Evolutionary conservation across 2,329 filamentous ascomycete genomes (phyloP).

Genomic region (Colletotrichum sp.): DNA sequence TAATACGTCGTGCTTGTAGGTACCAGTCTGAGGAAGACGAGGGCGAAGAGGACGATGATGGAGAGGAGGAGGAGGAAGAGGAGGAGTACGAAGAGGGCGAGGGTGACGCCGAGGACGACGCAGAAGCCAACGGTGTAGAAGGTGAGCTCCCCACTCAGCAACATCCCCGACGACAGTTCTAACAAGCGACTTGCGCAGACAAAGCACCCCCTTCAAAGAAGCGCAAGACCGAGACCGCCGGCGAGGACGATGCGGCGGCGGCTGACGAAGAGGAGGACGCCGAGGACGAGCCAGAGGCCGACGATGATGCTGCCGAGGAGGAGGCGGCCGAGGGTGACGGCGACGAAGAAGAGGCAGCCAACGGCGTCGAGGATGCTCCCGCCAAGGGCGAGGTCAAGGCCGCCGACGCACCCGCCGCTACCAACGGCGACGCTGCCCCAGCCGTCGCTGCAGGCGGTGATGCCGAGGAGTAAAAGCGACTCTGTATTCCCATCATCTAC

Average conservation of each 20-base stretch:
- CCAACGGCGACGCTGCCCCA: slow-evolving; percentile 28
- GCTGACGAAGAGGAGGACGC: slow-evolving; percentile 36
- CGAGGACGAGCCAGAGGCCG: slow-evolving; percentile 32
- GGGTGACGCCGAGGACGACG: slow-evolving; percentile 32
- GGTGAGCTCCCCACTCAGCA: neutral
- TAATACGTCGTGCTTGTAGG: slow-evolving; percentile 30
- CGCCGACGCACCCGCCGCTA: slow-evolving; percentile 24
- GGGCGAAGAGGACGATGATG: slow-evolving; percentile 43
- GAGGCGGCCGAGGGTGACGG: slow-evolving; percentile 26
- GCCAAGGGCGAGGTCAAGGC: slow-evolving; percentile 32
- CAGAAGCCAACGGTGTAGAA: slow-evolving; percentile 24
- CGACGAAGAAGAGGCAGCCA: slow-evolving; percentile 27
- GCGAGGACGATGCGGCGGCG: slow-evolving; percentile 31
- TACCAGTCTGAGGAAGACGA: slow-evolving; percentile 42
- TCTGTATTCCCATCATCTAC: neutral
- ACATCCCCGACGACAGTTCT: neutral
- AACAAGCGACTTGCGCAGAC: slow-evolving; percentile 24
- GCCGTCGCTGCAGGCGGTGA: slow-evolving; percentile 25
- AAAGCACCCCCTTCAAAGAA: slow-evolving; percentile 55
- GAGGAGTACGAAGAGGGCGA: slow-evolving; percentile 40
- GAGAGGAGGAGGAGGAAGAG: slow-evolving; percentile 41
- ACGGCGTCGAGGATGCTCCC: slow-evolving; percentile 25
- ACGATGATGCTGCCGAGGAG: slow-evolving; percentile 31
- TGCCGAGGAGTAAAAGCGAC: slow-evolving; percentile 18
- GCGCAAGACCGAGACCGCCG: slow-evolving; percentile 48